Conservation (phyloP, 192 early-diverging fungal genomes). For the Coemansia sp. region DNA sequence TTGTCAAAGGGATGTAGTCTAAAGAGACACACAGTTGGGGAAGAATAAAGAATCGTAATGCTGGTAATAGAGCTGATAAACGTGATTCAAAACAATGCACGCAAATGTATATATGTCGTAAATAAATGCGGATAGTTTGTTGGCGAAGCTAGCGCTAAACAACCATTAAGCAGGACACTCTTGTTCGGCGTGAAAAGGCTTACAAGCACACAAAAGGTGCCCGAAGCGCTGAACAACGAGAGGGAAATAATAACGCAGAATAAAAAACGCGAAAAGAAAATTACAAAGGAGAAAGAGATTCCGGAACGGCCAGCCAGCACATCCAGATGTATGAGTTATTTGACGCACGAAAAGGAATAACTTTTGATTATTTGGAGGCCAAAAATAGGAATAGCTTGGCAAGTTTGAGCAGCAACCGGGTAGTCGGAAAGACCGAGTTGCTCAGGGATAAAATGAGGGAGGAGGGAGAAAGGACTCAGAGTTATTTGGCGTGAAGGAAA, state of each 20-base stretch:
- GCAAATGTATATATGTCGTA: neutral
- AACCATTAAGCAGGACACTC: no score
- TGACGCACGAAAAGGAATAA: neutral
- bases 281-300: conserved; percentile 20
- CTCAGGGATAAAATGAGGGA: neutral
- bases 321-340: neutral
- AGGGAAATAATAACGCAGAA: neutral
- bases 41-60: neutral
- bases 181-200: neutral
- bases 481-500: neutral
- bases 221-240: neutral
- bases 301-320: neutral
- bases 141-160: no score
- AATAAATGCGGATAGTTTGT: neutral
- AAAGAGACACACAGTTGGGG: neutral
- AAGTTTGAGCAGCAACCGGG: no score
- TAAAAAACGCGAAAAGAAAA: conserved; percentile 10
- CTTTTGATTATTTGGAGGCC: no score
- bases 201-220: neutral
- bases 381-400: no score
- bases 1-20: neutral
- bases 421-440: no score
- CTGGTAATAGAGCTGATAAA: no score
- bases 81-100: no score
- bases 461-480: neutral